Base-by-base conservation (phyloP, 306 rosid genomes). In the Rubus parviflorus region DNA sequence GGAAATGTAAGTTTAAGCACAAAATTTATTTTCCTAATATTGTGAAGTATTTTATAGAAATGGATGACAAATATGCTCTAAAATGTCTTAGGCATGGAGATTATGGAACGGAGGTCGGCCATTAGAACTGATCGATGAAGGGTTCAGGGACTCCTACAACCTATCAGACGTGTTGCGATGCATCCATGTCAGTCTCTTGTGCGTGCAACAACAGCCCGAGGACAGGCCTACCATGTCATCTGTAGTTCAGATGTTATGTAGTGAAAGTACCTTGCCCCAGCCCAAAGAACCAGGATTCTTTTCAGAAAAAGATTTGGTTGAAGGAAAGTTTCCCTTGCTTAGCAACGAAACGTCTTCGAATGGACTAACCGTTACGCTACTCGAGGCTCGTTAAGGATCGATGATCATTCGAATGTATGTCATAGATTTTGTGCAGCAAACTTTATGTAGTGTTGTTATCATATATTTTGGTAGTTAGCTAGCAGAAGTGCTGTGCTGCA, bases 281-380 rank as follows among this genome's bases (percentile, higher is more conserved):
- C 96, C 96, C 0, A 82, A 87, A 66, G 69, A 85, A 46, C 93
- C 93, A 43, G 89, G 87, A 65, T 90, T 81, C 72, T 77, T 78
- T 3, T 46, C 37, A 6, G 79, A 67, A 40, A 76, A 80, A 53
- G 74, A 19, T 54, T 25, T 62, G 12, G 20, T 11, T 16, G 67
- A 5, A 11, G 63, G 38, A 38, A 4, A n/a, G 17, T 75, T 74
- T 15, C 23, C 52, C n/a, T 52, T 83, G 11, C 20, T 45, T 62
- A 74, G 67, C 30, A 41, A 66, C 35, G 75, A 80, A 46, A 25
- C 14, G 5, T 49, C 69, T 30, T 72, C 80, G 51, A 86, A 66
- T 10, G 86, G 86, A 46, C 16, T 73, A 5, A 75, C 66, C 54
- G 22, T 81, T 47, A 79, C 81, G 38, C 46, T 46, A 68, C 73